phyloP scores from a whole-genome alignment of 306 rosid species.

The Abrus pulchellus region DNA sequence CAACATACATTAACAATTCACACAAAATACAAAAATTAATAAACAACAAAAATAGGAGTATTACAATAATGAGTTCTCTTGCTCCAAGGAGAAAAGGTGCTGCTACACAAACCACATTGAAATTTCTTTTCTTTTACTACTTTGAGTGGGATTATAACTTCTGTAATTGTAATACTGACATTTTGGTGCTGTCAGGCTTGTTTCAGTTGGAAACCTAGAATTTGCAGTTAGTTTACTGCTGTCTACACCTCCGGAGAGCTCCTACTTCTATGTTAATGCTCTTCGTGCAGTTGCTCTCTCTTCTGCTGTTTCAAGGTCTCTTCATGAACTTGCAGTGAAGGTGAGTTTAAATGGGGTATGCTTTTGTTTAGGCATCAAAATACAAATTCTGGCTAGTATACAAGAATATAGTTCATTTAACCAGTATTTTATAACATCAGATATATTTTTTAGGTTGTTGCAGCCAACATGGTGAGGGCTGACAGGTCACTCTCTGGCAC shows the following conservation, averaged over 20 bases:
- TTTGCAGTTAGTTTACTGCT: constrained; percentile 94
- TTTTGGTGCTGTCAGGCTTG: constrained; percentile 69
- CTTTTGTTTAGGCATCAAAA: constrained; percentile 45
- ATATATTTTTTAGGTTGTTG: constrained; percentile 77
- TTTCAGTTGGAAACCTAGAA: constrained; percentile 91
- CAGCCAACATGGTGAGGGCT: constrained; percentile 99
- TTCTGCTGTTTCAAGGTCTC: constrained; percentile 93
- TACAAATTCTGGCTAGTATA: constrained; percentile 36
- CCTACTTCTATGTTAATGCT: constrained; percentile 87
- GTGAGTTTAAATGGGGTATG: constrained; percentile 61
- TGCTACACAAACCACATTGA: constrained; percentile 26
- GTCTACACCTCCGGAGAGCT: constrained; percentile 98
- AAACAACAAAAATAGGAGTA: too few species aligned
- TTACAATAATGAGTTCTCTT: neutral
- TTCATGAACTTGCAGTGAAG: constrained; percentile 97
- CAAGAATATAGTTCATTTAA: constrained; percentile 29
- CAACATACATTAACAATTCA: too few species aligned
- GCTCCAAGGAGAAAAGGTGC: neutral
- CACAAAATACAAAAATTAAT: too few species aligned
- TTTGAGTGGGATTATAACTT: constrained; percentile 46
- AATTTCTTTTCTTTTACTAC: constrained; percentile 27
- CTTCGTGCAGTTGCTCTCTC: constrained; percentile 98
- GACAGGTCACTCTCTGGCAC: constrained; percentile 95
- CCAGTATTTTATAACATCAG: constrained; percentile 38
- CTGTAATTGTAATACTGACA: constrained; percentile 36